These are phyloP conservation scores for Leccinum rimulosum DNA, from an alignment of 768 basidiomycete genomes.

Conservation along the genomic window DNA sequence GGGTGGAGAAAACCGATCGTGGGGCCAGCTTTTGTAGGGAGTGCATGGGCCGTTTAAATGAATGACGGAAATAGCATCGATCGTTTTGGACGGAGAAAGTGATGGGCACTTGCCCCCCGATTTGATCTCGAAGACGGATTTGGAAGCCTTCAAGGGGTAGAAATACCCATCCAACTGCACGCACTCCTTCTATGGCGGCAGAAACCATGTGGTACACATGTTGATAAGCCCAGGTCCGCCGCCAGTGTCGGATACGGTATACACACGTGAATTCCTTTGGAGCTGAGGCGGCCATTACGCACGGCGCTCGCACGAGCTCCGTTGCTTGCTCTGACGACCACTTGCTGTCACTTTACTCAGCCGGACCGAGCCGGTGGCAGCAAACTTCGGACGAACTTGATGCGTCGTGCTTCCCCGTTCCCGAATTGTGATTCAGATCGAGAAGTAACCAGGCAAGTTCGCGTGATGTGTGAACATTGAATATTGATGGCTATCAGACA, in stretches of 20 bases:
- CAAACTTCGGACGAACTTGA: not conserved
- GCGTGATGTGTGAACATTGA: not conserved
- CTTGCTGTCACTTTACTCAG: not conserved
- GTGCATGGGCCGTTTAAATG: not conserved
- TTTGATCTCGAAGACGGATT: not conserved
- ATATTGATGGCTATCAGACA: not conserved
- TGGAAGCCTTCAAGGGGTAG: not conserved
- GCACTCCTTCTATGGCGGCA: not conserved
- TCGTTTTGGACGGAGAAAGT: not conserved
- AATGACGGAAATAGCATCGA: not conserved
- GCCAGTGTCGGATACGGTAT: not conserved
- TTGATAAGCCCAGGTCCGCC: not conserved
- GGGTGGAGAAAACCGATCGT: not conserved
- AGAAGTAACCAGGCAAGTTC: not conserved
- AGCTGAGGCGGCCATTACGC: not conserved
- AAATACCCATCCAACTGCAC: not conserved
- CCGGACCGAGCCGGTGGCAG: not conserved
- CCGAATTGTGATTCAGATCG: not conserved
- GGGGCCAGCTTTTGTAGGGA: conserved; percentile 15
- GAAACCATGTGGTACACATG: not conserved
- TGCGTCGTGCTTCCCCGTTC: not conserved
- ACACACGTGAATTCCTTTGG: not conserved
- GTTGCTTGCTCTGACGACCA: not conserved
- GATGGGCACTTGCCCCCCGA: not conserved
- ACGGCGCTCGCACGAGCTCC: not conserved